Evolutionary conservation across 495 filamentous ascomycete species (phyloP), one percentile per base, ranked within the genome.

Genomic region (Xylaria nigripes): DNA sequence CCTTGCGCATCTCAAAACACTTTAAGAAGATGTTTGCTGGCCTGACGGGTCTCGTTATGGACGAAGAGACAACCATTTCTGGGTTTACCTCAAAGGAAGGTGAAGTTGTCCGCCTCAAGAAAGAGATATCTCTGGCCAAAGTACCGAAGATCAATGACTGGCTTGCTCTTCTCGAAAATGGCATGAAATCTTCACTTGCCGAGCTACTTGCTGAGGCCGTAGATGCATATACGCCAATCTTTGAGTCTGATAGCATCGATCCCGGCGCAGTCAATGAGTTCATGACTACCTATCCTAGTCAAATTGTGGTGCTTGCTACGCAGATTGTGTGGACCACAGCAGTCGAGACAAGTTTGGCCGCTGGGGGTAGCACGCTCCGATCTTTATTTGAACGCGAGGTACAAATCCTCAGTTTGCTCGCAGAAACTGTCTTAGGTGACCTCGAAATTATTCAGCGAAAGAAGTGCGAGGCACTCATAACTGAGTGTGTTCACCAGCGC

Each of bases 1-100:
- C 91, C 10, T 75, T 89, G 61, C 89, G 93, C 23, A 90, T 99
- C 54, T 87, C 92, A 43, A 97, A 97, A 68, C 93, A 99, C 69
- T 89, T 99, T 75, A 89, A 94, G 70, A 99, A 99, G 77, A 99
- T 99, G 93, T 99, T 99, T 73, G 93, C 93, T 50, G 93, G 93
- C 47, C 74, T 99, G 22, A 88, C 84, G 5, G 91, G 92, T 0
- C 77, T 99, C 32, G 76, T 93, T 21, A 88, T 95, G 77, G 90
- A 96, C 62, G 90, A 96, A 53, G 85, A 96, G 56, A 81, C 82
- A 32, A 81, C 85, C 56, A 96, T 99, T 56, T 79, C 87, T 6
- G 92, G 90, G 0, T 92, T 97, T 65, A 90, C 85, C 30, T 97
- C 94, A 0, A 97, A 95, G 66, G 93, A 99, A 70, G 91, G 88